Percentiles rank a stretch among this genome's conserved stretches.
Evolutionary conservation across 2,329 filamentous ascomycete species (phyloP).

Genomic region (Verticillium alfalfae): DNA sequence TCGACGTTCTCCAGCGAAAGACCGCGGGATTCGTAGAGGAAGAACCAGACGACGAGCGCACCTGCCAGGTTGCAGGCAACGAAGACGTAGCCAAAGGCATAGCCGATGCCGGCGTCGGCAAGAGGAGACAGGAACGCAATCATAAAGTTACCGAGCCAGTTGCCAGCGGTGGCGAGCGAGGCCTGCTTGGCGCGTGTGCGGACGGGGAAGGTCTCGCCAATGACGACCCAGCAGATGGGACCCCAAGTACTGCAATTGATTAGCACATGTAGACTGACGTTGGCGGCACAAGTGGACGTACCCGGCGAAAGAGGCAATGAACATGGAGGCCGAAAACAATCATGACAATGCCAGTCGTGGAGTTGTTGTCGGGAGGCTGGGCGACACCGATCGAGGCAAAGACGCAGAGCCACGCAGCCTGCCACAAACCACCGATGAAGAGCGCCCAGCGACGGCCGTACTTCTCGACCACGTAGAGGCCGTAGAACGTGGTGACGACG

Average conservation of each 20-base stretch:
- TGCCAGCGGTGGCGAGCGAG: slow-evolving; percentile 46
- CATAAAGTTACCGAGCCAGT: slow-evolving; percentile 61
- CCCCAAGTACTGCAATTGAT: slow-evolving; percentile 51
- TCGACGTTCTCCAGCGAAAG: slow-evolving; percentile 68
- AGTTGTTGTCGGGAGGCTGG: slow-evolving; percentile 32
- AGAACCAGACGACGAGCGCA: slow-evolving; percentile 60
- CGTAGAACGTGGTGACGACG: slow-evolving; percentile 60
- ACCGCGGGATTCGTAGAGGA: slow-evolving; percentile 60
- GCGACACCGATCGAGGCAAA: slow-evolving; percentile 54
- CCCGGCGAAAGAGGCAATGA: slow-evolving; percentile 64
- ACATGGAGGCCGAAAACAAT: slow-evolving; percentile 70
- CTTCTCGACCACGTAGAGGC: slow-evolving; percentile 63
- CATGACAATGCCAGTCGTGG: slow-evolving; percentile 57
- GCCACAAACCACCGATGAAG: slow-evolving; percentile 62
- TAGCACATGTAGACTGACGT: not conserved
- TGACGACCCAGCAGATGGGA: slow-evolving; percentile 63
- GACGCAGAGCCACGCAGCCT: slow-evolving; percentile 58
- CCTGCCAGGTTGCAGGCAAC: slow-evolving; percentile 55
- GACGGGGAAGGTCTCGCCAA: slow-evolving; percentile 60
- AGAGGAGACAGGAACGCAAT: slow-evolving; percentile 65
- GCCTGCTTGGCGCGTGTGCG: slow-evolving; percentile 50
- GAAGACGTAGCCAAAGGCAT: slow-evolving; percentile 62
- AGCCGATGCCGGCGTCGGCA: slow-evolving; percentile 56
- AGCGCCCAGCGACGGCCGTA: slow-evolving; percentile 65
- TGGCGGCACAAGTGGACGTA: slow-evolving; percentile 10